Base-by-base conservation (phyloP, 306 rosid species). In the Comarum palustre region DNA sequence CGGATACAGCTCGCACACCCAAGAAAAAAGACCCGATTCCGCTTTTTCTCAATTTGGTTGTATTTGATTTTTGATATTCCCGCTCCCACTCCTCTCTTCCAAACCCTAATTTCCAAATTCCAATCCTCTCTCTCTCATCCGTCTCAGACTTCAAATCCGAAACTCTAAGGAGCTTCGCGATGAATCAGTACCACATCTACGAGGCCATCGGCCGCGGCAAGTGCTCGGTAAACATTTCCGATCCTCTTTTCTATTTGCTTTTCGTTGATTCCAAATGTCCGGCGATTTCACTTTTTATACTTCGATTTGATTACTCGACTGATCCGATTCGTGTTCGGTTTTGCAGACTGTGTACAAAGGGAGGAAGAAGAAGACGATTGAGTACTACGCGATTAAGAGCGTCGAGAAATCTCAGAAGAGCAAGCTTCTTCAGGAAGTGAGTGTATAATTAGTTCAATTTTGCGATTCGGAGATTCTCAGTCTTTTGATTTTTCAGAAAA, bases 141-240 rank as follows among this genome's bases (percentile, higher is more conserved):
- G 1, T 39, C 55, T 6, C 46, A 19, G 54, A 20, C 77, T 77
- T 71, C 68, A 74, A 79, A 79, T 78, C 82, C 17, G 72, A 67
- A 85, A 79, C 79, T 90, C 91, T 79, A 81, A 78, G 7, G 39
- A 78, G 69, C 73, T 61, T 58, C 20, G 80, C 48, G 72, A 90
- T 94, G 98, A 89, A 94, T 59, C 92, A 94, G 77, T 94, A 89
- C 87, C 98, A 94, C 82, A 87, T 94, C 42, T 91, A 94, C 79
- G 92, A 91, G 88, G 97, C 97, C 69, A 89, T 94, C 52, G 98
- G 98, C 75, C 94, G 89, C n/a, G 98, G 97, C 38, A 91, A 83
- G 86, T 84, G 76, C 92, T 94, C 98, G 80, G 98, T 94, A 88
- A 77, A 15, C 9, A 1, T 39, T 11, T 63, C 71, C 15, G 32